phyloP scores from a whole-genome alignment of 2,329 filamentous ascomycete species.

The Drechslera avenae region DNA sequence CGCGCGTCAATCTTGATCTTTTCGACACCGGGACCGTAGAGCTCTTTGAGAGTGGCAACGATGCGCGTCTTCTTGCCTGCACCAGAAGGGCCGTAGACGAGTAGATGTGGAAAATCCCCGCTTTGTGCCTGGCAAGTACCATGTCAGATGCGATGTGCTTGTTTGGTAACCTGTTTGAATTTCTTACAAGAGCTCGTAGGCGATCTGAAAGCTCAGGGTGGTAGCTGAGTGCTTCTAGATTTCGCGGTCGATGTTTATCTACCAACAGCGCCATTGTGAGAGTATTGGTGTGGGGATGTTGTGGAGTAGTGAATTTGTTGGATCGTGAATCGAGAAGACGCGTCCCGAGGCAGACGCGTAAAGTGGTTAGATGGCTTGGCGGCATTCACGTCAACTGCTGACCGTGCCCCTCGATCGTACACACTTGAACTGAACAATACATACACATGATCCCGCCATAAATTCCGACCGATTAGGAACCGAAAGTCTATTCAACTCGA shows the following conservation, averaged over 20 bases:
- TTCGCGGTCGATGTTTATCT: constrained; percentile 71
- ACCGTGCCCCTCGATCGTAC: background rate
- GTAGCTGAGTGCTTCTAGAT: constrained; percentile 80
- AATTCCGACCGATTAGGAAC: no score
- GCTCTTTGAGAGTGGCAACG: constrained; percentile 90
- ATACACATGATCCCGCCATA: no score
- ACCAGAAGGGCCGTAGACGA: constrained; percentile 94
- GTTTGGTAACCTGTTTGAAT: constrained; percentile 4
- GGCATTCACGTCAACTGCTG: constrained; percentile 5
- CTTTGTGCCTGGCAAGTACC: constrained; percentile 74
- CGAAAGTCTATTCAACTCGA: no score
- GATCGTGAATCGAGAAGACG: constrained; percentile 24
- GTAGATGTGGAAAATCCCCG: constrained; percentile 95
- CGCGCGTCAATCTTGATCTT: constrained; percentile 99
- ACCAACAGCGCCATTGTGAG: constrained; percentile 65
- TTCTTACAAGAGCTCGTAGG: constrained; percentile 78
- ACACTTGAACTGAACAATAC: background rate
- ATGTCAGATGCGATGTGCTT: constrained; percentile 12
- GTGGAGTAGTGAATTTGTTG: constrained; percentile 8
- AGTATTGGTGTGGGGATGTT: constrained; percentile 5
- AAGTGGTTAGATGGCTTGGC: constrained; percentile 33
- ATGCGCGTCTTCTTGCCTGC: constrained; percentile 98
- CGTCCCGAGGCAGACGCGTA: constrained; percentile 34
- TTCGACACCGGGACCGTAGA: constrained; percentile 96
- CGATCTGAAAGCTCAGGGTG: constrained; percentile 87